Conservation (phyloP, 1,284 basidiomycete genomes). For the Rhodotorula sp. region DNA sequence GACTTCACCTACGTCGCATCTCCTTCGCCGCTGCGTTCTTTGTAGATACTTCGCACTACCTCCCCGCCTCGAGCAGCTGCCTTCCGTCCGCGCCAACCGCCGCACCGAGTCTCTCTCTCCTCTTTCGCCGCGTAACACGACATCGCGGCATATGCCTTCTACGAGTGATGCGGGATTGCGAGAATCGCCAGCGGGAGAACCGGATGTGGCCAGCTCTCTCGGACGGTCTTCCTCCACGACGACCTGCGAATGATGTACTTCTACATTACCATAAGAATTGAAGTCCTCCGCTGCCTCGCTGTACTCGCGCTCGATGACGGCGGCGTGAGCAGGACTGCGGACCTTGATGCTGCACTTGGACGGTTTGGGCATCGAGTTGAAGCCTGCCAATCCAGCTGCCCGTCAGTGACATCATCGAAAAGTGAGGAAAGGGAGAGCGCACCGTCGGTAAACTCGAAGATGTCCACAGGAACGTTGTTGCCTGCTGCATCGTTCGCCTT, state of each 20-base stretch:
- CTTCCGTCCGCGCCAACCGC: neutral
- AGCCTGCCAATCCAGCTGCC: slow-evolving; percentile 46
- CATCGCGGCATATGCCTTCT: neutral
- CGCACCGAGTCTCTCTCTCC: neutral
- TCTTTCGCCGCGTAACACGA: neutral
- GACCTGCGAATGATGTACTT: no score
- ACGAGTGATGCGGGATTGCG: no score
- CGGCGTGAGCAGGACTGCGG: slow-evolving; percentile 41
- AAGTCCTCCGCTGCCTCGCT: slow-evolving; percentile 26
- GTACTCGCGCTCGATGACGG: slow-evolving; percentile 44
- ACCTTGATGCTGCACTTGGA: slow-evolving; percentile 52
- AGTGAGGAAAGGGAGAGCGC: neutral
- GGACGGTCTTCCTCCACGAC: no score
- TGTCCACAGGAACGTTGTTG: slow-evolving; percentile 37
- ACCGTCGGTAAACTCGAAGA: slow-evolving; percentile 34
- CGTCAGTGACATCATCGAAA: slow-evolving; percentile 41
- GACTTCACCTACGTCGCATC: neutral
- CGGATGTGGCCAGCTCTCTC: no score
- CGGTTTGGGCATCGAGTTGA: slow-evolving; percentile 54
- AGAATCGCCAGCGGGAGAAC: no score
- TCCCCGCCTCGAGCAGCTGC: neutral
- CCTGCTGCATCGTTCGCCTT: slow-evolving; percentile 39
- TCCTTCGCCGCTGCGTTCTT: neutral
- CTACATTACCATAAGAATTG: no score
- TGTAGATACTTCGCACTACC: neutral